Base-by-base conservation (phyloP, 495 filamentous ascomycete genomes). In the Lasiosphaeria ovina region DNA sequence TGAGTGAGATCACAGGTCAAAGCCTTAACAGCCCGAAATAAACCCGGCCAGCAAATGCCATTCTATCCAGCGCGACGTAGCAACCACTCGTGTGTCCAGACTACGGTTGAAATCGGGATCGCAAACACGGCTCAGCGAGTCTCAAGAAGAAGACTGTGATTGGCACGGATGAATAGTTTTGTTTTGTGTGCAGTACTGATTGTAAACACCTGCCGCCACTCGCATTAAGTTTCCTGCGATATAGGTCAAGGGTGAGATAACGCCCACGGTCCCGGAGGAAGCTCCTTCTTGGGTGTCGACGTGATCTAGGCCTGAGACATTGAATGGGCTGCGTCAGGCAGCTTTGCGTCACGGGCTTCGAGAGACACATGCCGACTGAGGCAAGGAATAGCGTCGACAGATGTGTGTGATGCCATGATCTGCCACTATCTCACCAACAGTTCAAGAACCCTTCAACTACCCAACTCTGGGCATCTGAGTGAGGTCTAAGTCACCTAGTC, bases 81-180 rank as follows among this genome's bases (percentile, higher is more conserved):
- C 24, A 24, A 24, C 24, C 24, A 24, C 24, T 24, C 24, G 24
- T 24, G 24, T 24, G 24, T 24, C 24, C 2, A 24, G 24, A 24
- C 24, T 24, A 2, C 24, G 24, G 24, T 2, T 24, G 24, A 2
- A 24, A 45, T 38, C 12, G 38, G 16, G 44, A 11, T n/a, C 35
- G 3, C 4, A 36, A 35, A 35, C 11, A 34, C 31, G 42, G 55
- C 55, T 57, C 33, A 57, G 17, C 12, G 48, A 33, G 36, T 24
- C 32, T 33, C 35, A 12, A 38, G 35, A 4, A 14, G 5, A 17
- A 14, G 11, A 38, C 24, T 16, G n/a, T 64, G 58, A 67, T 67
- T 67, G 65, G 62, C 59, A 64, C 65, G 62, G 65, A 32, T 67
- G 65, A 67, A 67, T 67, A 51, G 53, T 57, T 11, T 54, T 45